phyloP scores from a whole-genome alignment of 768 basidiomycete species.

The Lactifluus pinguis region DNA sequence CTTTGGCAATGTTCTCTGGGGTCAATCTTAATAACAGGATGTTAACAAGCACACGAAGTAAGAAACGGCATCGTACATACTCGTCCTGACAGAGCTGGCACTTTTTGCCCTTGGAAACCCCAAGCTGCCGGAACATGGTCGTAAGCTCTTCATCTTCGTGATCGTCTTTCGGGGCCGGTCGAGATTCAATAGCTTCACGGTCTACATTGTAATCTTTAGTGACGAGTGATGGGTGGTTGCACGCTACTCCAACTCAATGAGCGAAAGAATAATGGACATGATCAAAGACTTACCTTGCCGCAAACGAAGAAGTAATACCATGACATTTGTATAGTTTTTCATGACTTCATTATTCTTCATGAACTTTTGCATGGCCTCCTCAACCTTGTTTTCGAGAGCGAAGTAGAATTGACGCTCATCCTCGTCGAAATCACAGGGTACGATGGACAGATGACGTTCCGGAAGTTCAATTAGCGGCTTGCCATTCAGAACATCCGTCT shows the following conservation, averaged over 20 bases:
- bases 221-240: constrained; percentile 81
- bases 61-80: constrained; percentile 36
- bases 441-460: constrained; percentile 54
- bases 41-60: neutral
- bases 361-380: constrained; percentile 46
- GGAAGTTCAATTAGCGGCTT: constrained; percentile 79
- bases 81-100: constrained; percentile 70
- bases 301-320: constrained; percentile 67
- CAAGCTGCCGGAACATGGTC: constrained; percentile 60
- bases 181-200: constrained; percentile 66
- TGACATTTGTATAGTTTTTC: constrained; percentile 59
- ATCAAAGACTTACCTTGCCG: constrained; percentile 62
- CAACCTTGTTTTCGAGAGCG: constrained; percentile 60
- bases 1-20: constrained; percentile 31
- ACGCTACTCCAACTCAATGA: constrained; percentile 42
- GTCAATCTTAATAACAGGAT: constrained; percentile 27
- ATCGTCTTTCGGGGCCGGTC: constrained; percentile 40
- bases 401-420: constrained; percentile 77
- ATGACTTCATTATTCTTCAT: constrained; percentile 41
- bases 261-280: neutral
- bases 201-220: constrained; percentile 68
- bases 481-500: constrained; percentile 64
- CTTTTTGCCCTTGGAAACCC: constrained; percentile 47
- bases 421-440: constrained; percentile 69
- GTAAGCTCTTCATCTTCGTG: constrained; percentile 64